Evolutionary conservation across 2,329 filamentous ascomycete genomes (phyloP), one percentile per base, ranked within the genome.

Genomic region (Fusarium compactum): DNA sequence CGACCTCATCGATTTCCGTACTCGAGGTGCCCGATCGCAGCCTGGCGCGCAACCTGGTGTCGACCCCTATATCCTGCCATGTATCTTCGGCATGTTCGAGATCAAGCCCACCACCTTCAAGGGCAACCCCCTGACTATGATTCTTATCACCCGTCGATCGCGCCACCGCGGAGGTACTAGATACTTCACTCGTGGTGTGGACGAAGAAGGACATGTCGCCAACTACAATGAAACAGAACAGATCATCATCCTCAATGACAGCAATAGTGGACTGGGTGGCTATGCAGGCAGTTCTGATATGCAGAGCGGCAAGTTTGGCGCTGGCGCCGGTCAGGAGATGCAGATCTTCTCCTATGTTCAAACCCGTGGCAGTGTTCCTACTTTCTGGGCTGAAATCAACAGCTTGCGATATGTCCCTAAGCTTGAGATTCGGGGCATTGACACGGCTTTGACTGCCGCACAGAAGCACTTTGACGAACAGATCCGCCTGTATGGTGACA

Each of bases 201-300:
- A 99, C 77, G 95, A 97, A 71, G 86, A 96, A 67, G 96, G 96
- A 25, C 90, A 98, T 79, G 96, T 96, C n/a, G 94, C 96, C 71
- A 99, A 99, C 80, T 99, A 95, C 86, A 99, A 99, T 78, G 96
- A 99, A 85, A 98, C 96, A 1, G 96, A 99, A 79, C 96, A 99
- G 79, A 86, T 96, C 34, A 86, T 97, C 65, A 89, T 99, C 40
- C 82, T 98, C 73, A 98, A 98, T 76, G 96, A 98, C 80, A 87
- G 84, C 58, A 86, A 88, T 50, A 89, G 89, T 61, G 91, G 92
- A 1, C 82, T 96, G 45, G 90, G 92, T 43, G 95, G 94, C 9
- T 97, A 93, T 80, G 91, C 91, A 52, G 92, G 93, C 56, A 92
- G 91, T 73, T 86, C 88, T 62, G 90, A 92, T 22, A 92, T 92